A percentile compares a stretch with the other conserved stretches of the same genome.
These are phyloP conservation scores for Zoysia pacifica DNA, from an alignment of 176 grass and related monocot species.

Conservation along the genomic window DNA sequence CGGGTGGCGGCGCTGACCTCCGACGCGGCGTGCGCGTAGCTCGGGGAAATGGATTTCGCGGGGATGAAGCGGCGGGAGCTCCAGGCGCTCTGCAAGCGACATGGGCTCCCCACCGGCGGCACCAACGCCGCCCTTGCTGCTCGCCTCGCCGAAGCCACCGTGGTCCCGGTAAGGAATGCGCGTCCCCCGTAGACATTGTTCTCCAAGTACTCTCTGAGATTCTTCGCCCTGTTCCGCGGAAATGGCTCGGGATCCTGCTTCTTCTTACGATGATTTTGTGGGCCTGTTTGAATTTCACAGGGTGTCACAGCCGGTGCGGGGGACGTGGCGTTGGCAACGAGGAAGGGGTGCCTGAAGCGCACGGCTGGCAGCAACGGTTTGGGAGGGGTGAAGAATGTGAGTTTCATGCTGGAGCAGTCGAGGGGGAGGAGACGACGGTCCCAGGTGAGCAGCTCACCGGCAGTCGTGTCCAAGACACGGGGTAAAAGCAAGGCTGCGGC, in stretches of 20 bases:
- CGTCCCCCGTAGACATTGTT: neutral
- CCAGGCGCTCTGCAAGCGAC: slow-evolving; percentile 59
- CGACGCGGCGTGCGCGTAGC: neutral
- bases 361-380: neutral
- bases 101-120: slow-evolving; percentile 47
- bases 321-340: slow-evolving; percentile 1
- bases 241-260: neutral
- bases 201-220: neutral
- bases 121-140: slow-evolving; percentile 45
- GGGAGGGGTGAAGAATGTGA: slow-evolving; percentile 46
- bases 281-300: neutral
- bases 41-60: slow-evolving; percentile 42
- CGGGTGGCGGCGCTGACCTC: too few relatives aligned
- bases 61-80: slow-evolving; percentile 51
- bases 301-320: neutral
- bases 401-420: slow-evolving; percentile 34
- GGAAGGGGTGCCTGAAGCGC: slow-evolving; percentile 56
- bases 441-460: neutral
- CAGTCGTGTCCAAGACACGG: neutral
- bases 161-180: slow-evolving; percentile 1
- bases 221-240: neutral
- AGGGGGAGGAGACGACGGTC: neutral
- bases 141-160: slow-evolving; percentile 20
- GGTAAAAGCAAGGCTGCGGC: neutral
- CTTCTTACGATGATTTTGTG: neutral